A percentile compares a stretch with the other conserved stretches of the same genome.
Conservation (phyloP, 1,284 basidiomycete genomes). For the Cutaneotrichosporon cutaneum region DNA sequence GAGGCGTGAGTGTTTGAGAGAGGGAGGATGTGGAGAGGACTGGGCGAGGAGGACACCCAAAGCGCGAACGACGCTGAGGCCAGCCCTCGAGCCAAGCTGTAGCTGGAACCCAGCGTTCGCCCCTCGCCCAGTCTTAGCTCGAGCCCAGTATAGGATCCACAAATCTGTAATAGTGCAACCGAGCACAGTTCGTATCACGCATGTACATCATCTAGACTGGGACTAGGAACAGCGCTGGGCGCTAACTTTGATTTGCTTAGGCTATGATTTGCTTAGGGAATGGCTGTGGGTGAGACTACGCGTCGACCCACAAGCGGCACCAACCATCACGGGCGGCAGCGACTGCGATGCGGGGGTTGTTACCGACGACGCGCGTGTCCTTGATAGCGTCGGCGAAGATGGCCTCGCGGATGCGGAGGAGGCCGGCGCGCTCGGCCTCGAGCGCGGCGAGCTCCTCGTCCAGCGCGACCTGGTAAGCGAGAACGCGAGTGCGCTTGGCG, state of each 20-base stretch:
- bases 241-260: background rate
- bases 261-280: background rate
- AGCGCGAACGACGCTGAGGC: constrained; percentile 4
- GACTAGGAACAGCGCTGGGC: constrained; percentile 1
- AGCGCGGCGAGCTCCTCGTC: constrained; percentile 7
- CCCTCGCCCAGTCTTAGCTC: too few relatives aligned
- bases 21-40: background rate
- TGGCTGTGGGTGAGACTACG: background rate
- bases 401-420: constrained; percentile 3
- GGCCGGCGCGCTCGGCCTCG: constrained; percentile 5
- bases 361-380: background rate
- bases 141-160: background rate
- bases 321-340: constrained; percentile 6
- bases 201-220: constrained; percentile 8
- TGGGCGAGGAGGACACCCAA: too few relatives aligned
- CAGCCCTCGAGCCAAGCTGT: background rate
- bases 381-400: background rate
- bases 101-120: too few relatives aligned
- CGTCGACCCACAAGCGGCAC: constrained; percentile 9
- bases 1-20: constrained; percentile 1
- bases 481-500: constrained; percentile 2
- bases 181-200: background rate
- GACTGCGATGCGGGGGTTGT: background rate
- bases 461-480: constrained; percentile 5
- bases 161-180: background rate